These are phyloP conservation scores for Bipolaris victoriae DNA, from an alignment of 2,329 filamentous ascomycete species.

Conservation along the genomic window DNA sequence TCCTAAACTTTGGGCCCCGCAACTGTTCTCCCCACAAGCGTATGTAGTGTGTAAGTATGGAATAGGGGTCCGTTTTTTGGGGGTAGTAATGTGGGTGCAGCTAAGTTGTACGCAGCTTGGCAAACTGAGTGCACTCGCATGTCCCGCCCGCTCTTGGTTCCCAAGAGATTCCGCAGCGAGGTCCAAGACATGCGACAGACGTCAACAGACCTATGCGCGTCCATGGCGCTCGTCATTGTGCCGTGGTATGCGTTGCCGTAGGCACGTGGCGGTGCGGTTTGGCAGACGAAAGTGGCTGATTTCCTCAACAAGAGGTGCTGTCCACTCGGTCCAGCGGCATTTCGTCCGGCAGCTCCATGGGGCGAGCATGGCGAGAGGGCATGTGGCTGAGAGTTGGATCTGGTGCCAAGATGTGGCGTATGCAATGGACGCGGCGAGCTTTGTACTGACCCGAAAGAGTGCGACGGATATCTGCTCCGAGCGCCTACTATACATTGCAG, in stretches of 20 bases:
- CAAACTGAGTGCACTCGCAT: neutral
- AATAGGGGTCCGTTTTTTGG: neutral
- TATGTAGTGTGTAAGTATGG: neutral
- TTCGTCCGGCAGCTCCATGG: neutral
- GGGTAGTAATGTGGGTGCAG: neutral
- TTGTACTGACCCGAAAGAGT: neutral
- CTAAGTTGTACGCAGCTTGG: neutral
- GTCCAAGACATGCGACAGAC: conserved; percentile 3
- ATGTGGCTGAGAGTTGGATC: neutral
- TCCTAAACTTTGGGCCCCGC: neutral
- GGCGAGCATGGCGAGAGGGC: neutral
- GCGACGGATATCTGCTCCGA: neutral
- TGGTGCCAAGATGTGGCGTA: neutral
- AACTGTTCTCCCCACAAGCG: neutral
- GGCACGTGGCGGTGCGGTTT: conserved; percentile 1
- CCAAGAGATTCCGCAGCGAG: conserved; percentile 6
- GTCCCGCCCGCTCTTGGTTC: conserved; percentile 7
- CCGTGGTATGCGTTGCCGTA: neutral
- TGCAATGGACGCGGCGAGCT: neutral
- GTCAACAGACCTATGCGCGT: conserved; percentile 1
- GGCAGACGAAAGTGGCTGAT: conserved; percentile 1
- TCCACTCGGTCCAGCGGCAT: neutral
- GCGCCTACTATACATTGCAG: neutral
- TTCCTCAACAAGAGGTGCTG: neutral
- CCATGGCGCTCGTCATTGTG: conserved; percentile 7